Evolutionary conservation across 148 eudicot species (phyloP).

Genomic region (Chenopodium formosanum): DNA sequence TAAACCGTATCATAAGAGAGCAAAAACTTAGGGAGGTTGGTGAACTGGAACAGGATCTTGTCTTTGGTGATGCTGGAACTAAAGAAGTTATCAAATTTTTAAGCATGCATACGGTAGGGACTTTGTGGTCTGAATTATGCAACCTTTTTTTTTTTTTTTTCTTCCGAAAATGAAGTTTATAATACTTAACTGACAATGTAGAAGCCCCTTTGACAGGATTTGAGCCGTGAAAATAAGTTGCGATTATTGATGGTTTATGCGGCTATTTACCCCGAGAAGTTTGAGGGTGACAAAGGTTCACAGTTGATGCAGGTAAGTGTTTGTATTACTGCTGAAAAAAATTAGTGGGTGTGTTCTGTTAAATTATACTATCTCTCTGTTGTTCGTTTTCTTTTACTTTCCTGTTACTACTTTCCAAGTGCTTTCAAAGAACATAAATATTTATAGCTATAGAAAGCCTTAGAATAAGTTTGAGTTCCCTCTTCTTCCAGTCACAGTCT

Average conservation of each 20-base stretch:
- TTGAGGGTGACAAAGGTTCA: slow-evolving; percentile 73
- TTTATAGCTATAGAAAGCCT: neutral
- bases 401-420: neutral
- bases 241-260: slow-evolving; percentile 96
- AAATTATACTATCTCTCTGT: neutral
- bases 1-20: slow-evolving; percentile 71
- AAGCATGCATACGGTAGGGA: slow-evolving; percentile 58
- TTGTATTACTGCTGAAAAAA: neutral
- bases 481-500: neutral
- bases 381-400: neutral
- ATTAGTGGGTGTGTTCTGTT: neutral
- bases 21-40: slow-evolving; percentile 83
- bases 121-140: slow-evolving; percentile 1
- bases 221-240: slow-evolving; percentile 73
- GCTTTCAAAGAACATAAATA: neutral
- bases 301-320: slow-evolving; percentile 73
- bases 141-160: neutral
- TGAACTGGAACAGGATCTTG: slow-evolving; percentile 92
- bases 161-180: neutral
- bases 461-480: neutral
- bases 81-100: slow-evolving; percentile 86
- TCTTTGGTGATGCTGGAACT: slow-evolving; percentile 97
- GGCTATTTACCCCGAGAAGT: slow-evolving; percentile 83
- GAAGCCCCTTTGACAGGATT: slow-evolving; percentile 51
- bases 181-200: slow-evolving; percentile 1